A percentile compares a stretch with the other conserved stretches of the same genome.
phyloP scores from a whole-genome alignment of 2,329 filamentous ascomycete genomes.

The Penicillium sp. region DNA sequence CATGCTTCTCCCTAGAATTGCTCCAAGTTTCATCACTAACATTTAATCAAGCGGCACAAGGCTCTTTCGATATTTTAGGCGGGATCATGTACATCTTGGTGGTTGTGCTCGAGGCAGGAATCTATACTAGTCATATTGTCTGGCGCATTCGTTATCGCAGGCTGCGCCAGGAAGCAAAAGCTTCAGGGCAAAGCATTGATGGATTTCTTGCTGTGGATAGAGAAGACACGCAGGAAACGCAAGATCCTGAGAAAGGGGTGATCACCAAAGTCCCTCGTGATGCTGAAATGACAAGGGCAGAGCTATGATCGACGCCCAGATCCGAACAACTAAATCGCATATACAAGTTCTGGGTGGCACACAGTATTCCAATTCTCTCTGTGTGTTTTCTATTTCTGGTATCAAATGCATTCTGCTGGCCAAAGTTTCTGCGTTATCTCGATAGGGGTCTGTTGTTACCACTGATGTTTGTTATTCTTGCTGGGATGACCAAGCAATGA shows the following conservation, averaged over 20 bases:
- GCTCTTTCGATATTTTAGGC: constrained; percentile 62
- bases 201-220: constrained; percentile 45
- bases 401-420: too few species aligned
- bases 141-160: constrained; percentile 60
- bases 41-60: constrained; percentile 53
- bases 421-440: too few species aligned
- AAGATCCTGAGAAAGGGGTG: constrained; percentile 10
- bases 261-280: not conserved
- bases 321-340: too few species aligned
- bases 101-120: constrained; percentile 61
- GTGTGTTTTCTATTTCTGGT: too few species aligned
- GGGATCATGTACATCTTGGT: constrained; percentile 62
- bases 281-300: constrained; percentile 3
- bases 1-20: too few species aligned
- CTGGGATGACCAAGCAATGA: too few species aligned
- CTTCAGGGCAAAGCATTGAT: constrained; percentile 56
- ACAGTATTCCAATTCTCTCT: too few species aligned
- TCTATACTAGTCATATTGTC: constrained; percentile 60
- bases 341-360: too few species aligned
- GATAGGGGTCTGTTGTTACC: too few species aligned
- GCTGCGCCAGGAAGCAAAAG: constrained; percentile 55
- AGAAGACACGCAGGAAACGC: constrained; percentile 4
- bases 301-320: too few species aligned
- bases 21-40: constrained; percentile 5
- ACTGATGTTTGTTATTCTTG: too few species aligned